A percentile compares a stretch with the other conserved stretches of the same genome.
These are phyloP conservation scores for Diaporthe citri DNA, from an alignment of 2,329 filamentous ascomycete species.

Conservation along the genomic window DNA sequence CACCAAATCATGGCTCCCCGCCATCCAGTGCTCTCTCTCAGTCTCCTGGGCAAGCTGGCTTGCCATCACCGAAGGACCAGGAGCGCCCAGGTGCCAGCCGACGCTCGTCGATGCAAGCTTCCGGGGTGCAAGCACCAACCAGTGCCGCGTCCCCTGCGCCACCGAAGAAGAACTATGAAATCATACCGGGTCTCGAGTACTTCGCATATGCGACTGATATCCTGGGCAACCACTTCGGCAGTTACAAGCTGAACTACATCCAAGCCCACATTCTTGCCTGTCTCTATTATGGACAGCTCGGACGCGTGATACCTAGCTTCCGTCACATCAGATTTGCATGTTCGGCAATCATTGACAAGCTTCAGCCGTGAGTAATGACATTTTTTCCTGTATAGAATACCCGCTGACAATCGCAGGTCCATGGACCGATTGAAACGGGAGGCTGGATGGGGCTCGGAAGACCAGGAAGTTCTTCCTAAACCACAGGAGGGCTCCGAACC, in stretches of 20 bases:
- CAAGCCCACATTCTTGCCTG: conserved; percentile 88
- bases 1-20: conserved; percentile 68
- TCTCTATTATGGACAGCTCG: conserved; percentile 90
- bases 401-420: conserved; percentile 53
- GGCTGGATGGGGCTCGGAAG: background rate
- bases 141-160: conserved; percentile 46
- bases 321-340: conserved; percentile 70
- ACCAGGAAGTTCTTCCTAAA: conserved; percentile 21
- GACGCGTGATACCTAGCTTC: conserved; percentile 87
- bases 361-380: conserved; percentile 73
- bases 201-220: conserved; percentile 90
- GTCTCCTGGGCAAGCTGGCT: conserved; percentile 55
- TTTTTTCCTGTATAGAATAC: background rate
- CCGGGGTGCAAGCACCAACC: conserved; percentile 34
- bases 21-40: conserved; percentile 60
- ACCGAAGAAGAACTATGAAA: conserved; percentile 76
- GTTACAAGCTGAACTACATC: conserved; percentile 84
- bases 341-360: conserved; percentile 75
- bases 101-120: conserved; percentile 62
- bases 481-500: conserved; percentile 39
- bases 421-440: conserved; percentile 57
- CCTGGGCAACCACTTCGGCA: conserved; percentile 82
- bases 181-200: conserved; percentile 90
- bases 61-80: conserved; percentile 66
- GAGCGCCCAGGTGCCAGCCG: conserved; percentile 61